Conservation (phyloP, 1,284 basidiomycete species). For the Melampsora larici-populina region DNA sequence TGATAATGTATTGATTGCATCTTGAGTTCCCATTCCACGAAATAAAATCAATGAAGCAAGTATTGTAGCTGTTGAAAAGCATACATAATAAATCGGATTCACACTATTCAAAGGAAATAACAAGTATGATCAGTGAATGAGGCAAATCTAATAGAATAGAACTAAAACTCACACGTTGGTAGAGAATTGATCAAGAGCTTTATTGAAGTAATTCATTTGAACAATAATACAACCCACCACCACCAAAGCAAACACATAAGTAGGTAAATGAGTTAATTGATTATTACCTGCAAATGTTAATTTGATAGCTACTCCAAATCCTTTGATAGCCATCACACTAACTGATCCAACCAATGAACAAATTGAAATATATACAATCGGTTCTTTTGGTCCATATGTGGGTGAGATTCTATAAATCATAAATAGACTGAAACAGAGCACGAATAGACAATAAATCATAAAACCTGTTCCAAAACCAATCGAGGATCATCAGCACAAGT, state of each 20-base stretch:
- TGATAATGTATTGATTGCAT: slow-evolving; percentile 74
- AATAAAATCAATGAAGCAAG: slow-evolving; percentile 92
- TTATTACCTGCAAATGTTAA: slow-evolving; percentile 91
- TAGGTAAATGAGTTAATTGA: slow-evolving; percentile 89
- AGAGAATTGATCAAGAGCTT: slow-evolving; percentile 92
- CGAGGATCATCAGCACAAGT: too few relatives aligned
- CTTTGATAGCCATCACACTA: slow-evolving; percentile 91
- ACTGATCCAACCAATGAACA: slow-evolving; percentile 84
- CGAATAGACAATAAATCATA: slow-evolving; percentile 79
- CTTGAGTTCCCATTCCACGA: slow-evolving; percentile 90
- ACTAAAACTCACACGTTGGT: slow-evolving; percentile 82
- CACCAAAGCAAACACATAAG: slow-evolving; percentile 86
- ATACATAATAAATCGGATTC: slow-evolving; percentile 97
- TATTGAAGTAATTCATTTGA: slow-evolving; percentile 98
- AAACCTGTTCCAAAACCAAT: slow-evolving; percentile 72
- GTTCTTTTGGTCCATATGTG: slow-evolving; percentile 80
- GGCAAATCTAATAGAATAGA: not conserved
- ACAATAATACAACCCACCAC: slow-evolving; percentile 82
- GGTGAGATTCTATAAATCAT: slow-evolving; percentile 87
- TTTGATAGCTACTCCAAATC: slow-evolving; percentile 93
- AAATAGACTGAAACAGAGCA: slow-evolving; percentile 73
- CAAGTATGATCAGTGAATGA: not conserved
- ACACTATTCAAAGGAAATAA: slow-evolving; percentile 61
- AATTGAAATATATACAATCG: slow-evolving; percentile 88
- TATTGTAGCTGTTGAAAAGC: slow-evolving; percentile 94